Base-by-base conservation (phyloP, 2,329 filamentous ascomycete genomes). In the Fusarium sp. region DNA sequence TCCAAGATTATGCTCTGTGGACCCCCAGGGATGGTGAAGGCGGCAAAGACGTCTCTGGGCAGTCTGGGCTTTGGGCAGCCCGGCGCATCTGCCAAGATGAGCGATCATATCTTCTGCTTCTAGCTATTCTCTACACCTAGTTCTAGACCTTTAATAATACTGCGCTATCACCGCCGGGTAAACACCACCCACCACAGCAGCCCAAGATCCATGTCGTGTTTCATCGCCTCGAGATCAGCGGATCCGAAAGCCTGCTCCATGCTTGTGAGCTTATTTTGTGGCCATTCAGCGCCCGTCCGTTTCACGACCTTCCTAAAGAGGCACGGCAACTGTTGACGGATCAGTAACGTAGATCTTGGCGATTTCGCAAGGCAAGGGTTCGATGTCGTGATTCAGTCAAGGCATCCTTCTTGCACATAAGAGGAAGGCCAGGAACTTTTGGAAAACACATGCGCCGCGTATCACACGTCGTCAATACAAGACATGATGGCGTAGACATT, bases 1-100 rank as follows among this genome's bases (percentile, higher is more conserved):
- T 77, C 78, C 3, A 87, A 84, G 69, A 69, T 85, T 8, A 75
- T 87, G 75, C 72, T 88, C 2, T 88, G 86, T 63, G 86, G 86
- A 0, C 86, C 86, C 0, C 85, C 85, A 0, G 81, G 80, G 0
- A 85, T 88, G 84, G 74, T 88, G 2, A 80, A 80, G 39, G 84
- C 82, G 0, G 77, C 80, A 13, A 88, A 86, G 75, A 82, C 79
- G 65, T 74, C 73, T 8, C 68, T 86, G 57, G 74, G 72, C 1
- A 73, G 73, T 9, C 53, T 87, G 32, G 84, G 84, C 0, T 87
- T 81, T 57, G 73, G 82, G 57, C 74, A 78, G 49, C 80, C 84
- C 0, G 79, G 80, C 0, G 74, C 80, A 1, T 74, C 81, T 6
- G 72, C 79, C 2, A 86, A 83, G 70, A 80, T 82, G 71, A 74